phyloP scores from a whole-genome alignment of 2,329 filamentous ascomycete species.

The Aspergillus fijiensis region DNA sequence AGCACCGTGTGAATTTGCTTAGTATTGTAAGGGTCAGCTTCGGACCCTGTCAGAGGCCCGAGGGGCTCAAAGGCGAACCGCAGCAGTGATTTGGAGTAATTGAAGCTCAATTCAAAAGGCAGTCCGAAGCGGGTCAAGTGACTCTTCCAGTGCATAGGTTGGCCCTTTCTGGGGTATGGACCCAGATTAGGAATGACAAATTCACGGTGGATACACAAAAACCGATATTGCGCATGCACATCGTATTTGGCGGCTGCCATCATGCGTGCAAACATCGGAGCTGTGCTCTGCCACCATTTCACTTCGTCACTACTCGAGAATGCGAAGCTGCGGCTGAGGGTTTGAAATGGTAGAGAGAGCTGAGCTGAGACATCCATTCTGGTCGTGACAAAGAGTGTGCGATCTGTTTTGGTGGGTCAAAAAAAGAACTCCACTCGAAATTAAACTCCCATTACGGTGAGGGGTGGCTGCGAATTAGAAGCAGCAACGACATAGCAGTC shows the following conservation, averaged over 20 bases:
- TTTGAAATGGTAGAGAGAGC: neutral
- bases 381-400: neutral
- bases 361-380: neutral
- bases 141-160: constrained; percentile 13
- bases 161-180: constrained; percentile 3
- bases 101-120: constrained; percentile 18
- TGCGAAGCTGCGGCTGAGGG: constrained; percentile 2
- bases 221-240: constrained; percentile 12
- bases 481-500: too few species aligned
- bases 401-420: neutral
- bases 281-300: constrained; percentile 15
- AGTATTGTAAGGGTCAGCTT: neutral
- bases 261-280: constrained; percentile 13
- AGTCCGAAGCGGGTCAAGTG: constrained; percentile 15
- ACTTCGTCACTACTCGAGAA: constrained; percentile 5
- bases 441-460: too few species aligned
- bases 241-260: constrained; percentile 6
- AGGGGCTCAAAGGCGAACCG: constrained; percentile 19
- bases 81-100: constrained; percentile 13
- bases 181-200: constrained; percentile 11
- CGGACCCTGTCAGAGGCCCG: constrained; percentile 10
- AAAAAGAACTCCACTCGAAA: too few species aligned
- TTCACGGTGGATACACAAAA: constrained; percentile 6
- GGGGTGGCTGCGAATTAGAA: too few species aligned
- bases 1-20: neutral